A percentile compares a stretch with the other conserved stretches of the same genome.
Evolutionary conservation across 2,329 filamentous ascomycete genomes (phyloP).

Genomic region (Beauveria varroae): DNA sequence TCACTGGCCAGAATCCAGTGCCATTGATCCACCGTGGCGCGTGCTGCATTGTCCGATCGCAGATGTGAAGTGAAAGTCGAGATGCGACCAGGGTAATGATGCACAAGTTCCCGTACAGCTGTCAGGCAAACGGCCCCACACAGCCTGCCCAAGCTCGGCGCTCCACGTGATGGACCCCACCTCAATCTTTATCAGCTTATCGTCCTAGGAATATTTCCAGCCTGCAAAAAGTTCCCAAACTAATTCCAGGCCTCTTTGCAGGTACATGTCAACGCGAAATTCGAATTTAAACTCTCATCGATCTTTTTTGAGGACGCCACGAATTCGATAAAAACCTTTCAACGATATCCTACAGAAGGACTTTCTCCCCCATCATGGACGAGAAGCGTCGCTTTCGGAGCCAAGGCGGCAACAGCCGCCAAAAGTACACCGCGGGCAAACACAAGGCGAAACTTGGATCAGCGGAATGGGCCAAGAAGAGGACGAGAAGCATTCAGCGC

Average conservation of each 20-base stretch:
- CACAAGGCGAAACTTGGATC: conserved; percentile 38
- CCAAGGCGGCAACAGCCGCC: conserved; percentile 23
- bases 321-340: neutral
- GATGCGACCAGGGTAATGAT: conserved; percentile 5
- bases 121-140: conserved; percentile 1
- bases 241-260: neutral
- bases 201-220: conserved; percentile 5
- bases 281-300: neutral
- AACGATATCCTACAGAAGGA: neutral
- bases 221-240: neutral
- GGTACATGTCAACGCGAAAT: neutral
- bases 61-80: neutral
- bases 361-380: neutral
- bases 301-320: too few relatives aligned
- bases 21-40: conserved; percentile 4
- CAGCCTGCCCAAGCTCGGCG: neutral
- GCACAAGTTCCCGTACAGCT: neutral
- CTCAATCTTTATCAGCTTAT: conserved; percentile 12
- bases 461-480: conserved; percentile 60
- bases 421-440: conserved; percentile 27
- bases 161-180: conserved; percentile 10
- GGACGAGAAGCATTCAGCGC: conserved; percentile 61
- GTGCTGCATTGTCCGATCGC: conserved; percentile 4
- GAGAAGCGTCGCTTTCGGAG: neutral
- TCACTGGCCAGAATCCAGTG: conserved; percentile 8